Evolutionary conservation across 2,329 filamentous ascomycete species (phyloP).

Genomic region (Venturia effusa): DNA sequence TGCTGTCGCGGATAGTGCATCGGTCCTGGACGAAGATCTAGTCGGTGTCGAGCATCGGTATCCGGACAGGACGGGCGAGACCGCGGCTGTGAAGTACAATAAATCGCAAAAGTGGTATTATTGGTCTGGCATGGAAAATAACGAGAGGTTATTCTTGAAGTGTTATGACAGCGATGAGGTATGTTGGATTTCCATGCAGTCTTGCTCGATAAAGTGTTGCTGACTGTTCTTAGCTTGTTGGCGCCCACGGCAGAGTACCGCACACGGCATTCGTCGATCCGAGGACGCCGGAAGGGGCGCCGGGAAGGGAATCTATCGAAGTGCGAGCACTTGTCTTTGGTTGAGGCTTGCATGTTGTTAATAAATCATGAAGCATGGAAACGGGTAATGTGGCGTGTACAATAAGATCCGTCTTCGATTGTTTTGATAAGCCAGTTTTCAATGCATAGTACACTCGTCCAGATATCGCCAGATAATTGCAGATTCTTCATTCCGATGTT

Average conservation of each 20-base stretch:
- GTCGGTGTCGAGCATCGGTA: constrained; percentile 67
- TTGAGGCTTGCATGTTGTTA: neutral
- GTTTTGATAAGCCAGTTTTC: too few relatives aligned
- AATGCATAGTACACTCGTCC: too few relatives aligned
- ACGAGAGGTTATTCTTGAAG: constrained; percentile 65
- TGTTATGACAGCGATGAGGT: constrained; percentile 57
- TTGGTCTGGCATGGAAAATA: constrained; percentile 63
- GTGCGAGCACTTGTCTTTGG: constrained; percentile 79
- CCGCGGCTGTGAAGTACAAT: constrained; percentile 55
- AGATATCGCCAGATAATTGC: too few relatives aligned
- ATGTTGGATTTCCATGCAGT: neutral
- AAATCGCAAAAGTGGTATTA: constrained; percentile 64
- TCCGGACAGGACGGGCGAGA: constrained; percentile 59
- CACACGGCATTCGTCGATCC: constrained; percentile 59
- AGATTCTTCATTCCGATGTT: too few relatives aligned
- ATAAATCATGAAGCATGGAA: neutral
- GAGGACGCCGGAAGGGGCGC: constrained; percentile 56
- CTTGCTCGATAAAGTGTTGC: neutral
- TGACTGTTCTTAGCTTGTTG: constrained; percentile 19
- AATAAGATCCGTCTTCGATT: too few relatives aligned
- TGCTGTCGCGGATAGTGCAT: constrained; percentile 45
- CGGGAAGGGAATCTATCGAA: constrained; percentile 77
- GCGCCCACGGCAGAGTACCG: constrained; percentile 34
- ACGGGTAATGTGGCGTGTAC: neutral
- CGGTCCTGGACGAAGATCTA: constrained; percentile 51